These are phyloP conservation scores for Mycosphaerella arachidis DNA, from an alignment of 2,329 filamentous ascomycete genomes.

Conservation along the genomic window DNA sequence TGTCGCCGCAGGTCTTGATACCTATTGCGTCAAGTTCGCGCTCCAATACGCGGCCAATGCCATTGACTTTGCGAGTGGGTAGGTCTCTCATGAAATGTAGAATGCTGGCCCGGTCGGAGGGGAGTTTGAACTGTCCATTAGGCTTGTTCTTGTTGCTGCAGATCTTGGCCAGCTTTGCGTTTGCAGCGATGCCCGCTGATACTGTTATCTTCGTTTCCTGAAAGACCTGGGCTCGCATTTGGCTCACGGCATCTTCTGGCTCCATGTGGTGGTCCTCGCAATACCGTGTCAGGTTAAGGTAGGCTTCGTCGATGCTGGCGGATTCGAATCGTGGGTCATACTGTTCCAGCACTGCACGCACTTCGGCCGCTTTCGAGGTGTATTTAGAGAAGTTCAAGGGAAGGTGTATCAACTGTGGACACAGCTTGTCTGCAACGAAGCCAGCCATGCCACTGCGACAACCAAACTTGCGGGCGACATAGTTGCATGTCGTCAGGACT, in stretches of 20 bases:
- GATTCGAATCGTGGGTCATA: conserved; percentile 91
- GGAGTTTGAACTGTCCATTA: conserved; percentile 80
- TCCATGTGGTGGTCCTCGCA: conserved; percentile 63
- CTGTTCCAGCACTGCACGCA: conserved; percentile 73
- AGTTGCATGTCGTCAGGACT: conserved; percentile 73
- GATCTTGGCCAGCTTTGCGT: conserved; percentile 91
- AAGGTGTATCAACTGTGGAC: conserved; percentile 75
- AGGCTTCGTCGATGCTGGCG: conserved; percentile 93
- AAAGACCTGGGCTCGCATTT: conserved; percentile 72
- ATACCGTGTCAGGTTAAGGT: conserved; percentile 86
- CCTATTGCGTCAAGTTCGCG: conserved; percentile 84
- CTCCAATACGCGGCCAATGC: conserved; percentile 90
- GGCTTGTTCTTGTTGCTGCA: conserved; percentile 95
- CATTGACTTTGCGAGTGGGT: conserved; percentile 86
- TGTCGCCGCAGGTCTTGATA: conserved; percentile 81
- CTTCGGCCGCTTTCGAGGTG: conserved; percentile 79
- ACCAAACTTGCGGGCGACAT: conserved; percentile 82
- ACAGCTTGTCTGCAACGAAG: conserved; percentile 92
- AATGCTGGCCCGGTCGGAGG: conserved; percentile 67
- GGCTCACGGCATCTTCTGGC: conserved; percentile 68
- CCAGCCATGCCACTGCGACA: conserved; percentile 93
- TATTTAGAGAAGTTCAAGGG: conserved; percentile 90
- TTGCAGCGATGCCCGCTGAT: conserved; percentile 89
- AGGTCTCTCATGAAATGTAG: conserved; percentile 76
- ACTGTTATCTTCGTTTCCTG: conserved; percentile 78